Base-by-base conservation (phyloP, 2,329 filamentous ascomycete genomes). In the Daldinia eschscholtzii region DNA sequence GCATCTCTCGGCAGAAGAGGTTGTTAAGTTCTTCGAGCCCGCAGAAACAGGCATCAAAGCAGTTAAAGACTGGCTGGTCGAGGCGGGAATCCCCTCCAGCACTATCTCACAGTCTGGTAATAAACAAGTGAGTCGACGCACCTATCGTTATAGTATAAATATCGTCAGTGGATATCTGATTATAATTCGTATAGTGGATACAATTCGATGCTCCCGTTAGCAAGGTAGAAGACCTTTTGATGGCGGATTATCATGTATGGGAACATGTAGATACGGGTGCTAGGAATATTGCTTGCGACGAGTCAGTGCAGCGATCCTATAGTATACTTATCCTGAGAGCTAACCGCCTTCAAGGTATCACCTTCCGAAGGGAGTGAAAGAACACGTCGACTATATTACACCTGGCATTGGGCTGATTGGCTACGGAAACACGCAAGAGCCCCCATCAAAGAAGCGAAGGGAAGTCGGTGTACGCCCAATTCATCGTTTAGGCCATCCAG, bases 341-440 rank as follows among this genome's bases (percentile, higher is more conserved):
- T 67, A 15, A 71, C 56, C 6, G 12, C 23, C 37, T 37, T 2
- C 28, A 28, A 76, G 74, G 64, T 87, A 87, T 74, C 84, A 86
- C 65, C 76, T 88, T 4, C 86, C 86, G 0, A 78, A 79, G 30
- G 74, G 82, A 44, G 70, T 88, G 13, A 80, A 80, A 48, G 70
- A 79, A 10, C 84, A 88, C 64, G 79, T 88, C 58, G 86, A 88
- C 76, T 88, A 87, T 74, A 83, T 89, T 41, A 88, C 83, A 0
- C 86, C 86, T 0, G 86, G 85, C 15, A 82, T 87, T 69, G 86
- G 85, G 68, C 79, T 88, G n/a, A 78, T 78, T 66, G 70, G 75
- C 50, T 56, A 70, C 28, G 72, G 70, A 13, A 70, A 72, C 23
- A 56, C 64, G 6, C 61, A 74, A 68, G 37, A 68, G 58, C 50